Conservation (phyloP, 768 basidiomycete genomes). For the Suillus spraguei region DNA sequence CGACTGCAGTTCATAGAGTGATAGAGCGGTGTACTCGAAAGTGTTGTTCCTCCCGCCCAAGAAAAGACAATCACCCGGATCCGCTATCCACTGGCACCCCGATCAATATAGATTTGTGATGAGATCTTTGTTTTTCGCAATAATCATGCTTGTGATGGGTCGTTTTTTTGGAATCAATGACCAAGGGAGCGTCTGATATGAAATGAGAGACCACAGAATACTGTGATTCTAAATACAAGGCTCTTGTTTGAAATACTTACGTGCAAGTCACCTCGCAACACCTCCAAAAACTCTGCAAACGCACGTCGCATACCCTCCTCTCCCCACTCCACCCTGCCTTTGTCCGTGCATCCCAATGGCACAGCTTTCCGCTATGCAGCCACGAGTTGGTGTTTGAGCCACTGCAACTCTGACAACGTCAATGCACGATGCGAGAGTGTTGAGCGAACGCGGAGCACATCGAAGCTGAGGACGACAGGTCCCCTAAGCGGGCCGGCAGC, state of each 20-base stretch:
- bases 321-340: constrained; percentile 75
- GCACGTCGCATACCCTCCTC: constrained; percentile 70
- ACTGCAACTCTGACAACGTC: constrained; percentile 86
- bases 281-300: constrained; percentile 69
- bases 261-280: neutral
- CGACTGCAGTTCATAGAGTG: constrained; percentile 1
- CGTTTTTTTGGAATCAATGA: neutral
- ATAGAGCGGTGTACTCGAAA: too few relatives aligned
- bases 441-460: constrained; percentile 45
- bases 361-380: constrained; percentile 88
- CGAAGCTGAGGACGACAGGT: constrained; percentile 45
- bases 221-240: neutral
- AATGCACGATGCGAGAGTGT: constrained; percentile 69
- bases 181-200: neutral
- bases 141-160: neutral
- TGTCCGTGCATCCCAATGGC: constrained; percentile 78
- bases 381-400: constrained; percentile 90
- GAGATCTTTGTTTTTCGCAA: neutral
- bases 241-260: neutral
- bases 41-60: neutral
- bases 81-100: neutral
- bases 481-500: constrained; percentile 52
- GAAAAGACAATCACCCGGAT: neutral
- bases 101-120: too few relatives aligned
- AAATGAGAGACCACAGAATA: neutral